These are phyloP conservation scores for Phlebiopsis flavidoalba DNA, from an alignment of 768 basidiomycete species.

Conservation along the genomic window DNA sequence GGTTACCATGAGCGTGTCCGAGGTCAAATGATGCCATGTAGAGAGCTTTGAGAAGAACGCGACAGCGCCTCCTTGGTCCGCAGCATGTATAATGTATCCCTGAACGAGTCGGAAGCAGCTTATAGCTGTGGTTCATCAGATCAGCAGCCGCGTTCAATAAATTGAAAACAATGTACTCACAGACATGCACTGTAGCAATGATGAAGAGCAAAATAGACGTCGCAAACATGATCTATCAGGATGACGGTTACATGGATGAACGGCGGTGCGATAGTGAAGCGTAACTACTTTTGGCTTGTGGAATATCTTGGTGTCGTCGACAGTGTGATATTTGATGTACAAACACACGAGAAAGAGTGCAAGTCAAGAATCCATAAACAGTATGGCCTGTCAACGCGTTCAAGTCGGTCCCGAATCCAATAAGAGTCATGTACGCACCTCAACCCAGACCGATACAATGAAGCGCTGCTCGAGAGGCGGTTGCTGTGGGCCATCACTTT, in stretches of 20 bases:
- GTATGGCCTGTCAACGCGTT: neutral
- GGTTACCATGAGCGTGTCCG: constrained; percentile 7
- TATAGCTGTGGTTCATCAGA: neutral
- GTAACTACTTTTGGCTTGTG: constrained; percentile 6
- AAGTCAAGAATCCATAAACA: constrained; percentile 6
- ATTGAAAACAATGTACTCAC: neutral
- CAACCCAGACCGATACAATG: constrained; percentile 5
- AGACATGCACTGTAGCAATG: constrained; percentile 1
- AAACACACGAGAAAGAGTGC: constrained; percentile 7
- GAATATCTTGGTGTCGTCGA: constrained; percentile 2
- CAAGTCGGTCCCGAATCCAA: neutral
- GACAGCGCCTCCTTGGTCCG: constrained; percentile 1
- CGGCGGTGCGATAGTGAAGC: neutral
- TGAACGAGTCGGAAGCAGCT: constrained; percentile 10
- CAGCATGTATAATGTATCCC: constrained; percentile 5
- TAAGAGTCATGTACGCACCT: constrained; percentile 1
- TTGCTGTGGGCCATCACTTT: neutral
- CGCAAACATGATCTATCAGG: constrained; percentile 9
- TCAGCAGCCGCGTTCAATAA: neutral
- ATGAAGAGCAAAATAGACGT: constrained; percentile 4
- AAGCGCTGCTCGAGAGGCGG: constrained; percentile 3
- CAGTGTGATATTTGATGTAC: constrained; percentile 4
- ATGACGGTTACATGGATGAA: neutral
- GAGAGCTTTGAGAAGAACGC: constrained; percentile 1
- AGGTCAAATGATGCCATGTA: constrained; percentile 6